These are phyloP conservation scores for Neonectria sp. DNA, from an alignment of 2,329 filamentous ascomycete species.

Conservation along the genomic window DNA sequence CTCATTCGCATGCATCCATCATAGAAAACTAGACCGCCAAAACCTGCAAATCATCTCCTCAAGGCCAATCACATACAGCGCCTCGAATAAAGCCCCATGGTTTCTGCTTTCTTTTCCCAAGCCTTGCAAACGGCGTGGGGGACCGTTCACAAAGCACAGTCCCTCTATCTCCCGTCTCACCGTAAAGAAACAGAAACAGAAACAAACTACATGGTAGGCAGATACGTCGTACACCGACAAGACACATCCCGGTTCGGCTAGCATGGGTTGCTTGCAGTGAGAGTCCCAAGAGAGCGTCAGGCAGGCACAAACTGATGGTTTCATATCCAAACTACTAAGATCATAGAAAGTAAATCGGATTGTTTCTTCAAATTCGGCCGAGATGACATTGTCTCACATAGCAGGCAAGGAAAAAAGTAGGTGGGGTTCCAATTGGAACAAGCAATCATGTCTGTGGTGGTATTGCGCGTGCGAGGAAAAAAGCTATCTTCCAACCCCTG, in stretches of 20 bases:
- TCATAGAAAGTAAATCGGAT: background rate
- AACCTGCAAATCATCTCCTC: background rate
- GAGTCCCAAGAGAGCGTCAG: background rate
- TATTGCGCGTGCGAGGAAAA: constrained; percentile 34
- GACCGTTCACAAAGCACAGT: background rate
- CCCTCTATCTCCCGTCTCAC: background rate
- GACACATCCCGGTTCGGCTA: background rate
- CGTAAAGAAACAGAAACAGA: background rate
- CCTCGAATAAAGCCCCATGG: background rate
- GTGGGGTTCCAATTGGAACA: constrained; percentile 16
- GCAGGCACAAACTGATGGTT: background rate
- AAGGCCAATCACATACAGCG: constrained; percentile 8
- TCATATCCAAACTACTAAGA: background rate
- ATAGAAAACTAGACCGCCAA: background rate
- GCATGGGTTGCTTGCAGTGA: background rate
- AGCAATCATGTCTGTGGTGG: constrained; percentile 37
- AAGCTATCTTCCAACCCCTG: constrained; percentile 29
- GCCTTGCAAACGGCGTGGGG: background rate
- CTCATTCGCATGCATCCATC: background rate
- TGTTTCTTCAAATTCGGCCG: background rate
- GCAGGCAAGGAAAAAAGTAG: background rate
- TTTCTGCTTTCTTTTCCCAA: constrained; percentile 21
- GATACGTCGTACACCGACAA: background rate
- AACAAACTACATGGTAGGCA: background rate
- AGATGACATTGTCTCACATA: background rate